These are phyloP conservation scores for Boeremia exigua DNA, from an alignment of 2,329 filamentous ascomycete species.

Conservation along the genomic window DNA sequence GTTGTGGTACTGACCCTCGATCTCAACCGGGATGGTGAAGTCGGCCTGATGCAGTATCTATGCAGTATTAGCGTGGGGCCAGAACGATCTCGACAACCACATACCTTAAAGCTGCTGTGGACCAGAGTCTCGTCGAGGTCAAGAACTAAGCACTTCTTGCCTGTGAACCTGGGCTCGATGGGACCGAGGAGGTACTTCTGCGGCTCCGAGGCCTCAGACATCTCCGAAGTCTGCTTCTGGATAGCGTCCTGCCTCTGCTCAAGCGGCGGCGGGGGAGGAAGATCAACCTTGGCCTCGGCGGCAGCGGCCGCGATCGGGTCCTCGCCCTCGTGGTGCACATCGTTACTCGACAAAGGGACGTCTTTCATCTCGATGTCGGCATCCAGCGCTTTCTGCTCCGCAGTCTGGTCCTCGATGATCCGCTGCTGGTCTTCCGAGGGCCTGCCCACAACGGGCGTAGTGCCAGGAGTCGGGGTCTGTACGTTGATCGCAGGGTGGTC, in stretches of 20 bases:
- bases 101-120: constrained; percentile 97
- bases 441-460: constrained; percentile 42
- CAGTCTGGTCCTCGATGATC: constrained; percentile 58
- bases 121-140: constrained; percentile 97
- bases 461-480: constrained; percentile 54
- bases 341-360: constrained; percentile 58
- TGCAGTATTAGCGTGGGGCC: constrained; percentile 18
- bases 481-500: constrained; percentile 50
- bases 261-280: constrained; percentile 64
- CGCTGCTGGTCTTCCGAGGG: constrained; percentile 47
- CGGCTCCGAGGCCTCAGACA: constrained; percentile 53
- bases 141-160: constrained; percentile 91
- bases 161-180: constrained; percentile 77
- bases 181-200: constrained; percentile 81
- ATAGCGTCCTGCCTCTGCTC: constrained; percentile 52
- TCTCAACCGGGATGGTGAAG: constrained; percentile 98
- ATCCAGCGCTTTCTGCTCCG: constrained; percentile 57
- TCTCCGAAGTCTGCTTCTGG: constrained; percentile 49
- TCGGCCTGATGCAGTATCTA: constrained; percentile 97
- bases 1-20: constrained; percentile 98
- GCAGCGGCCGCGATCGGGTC: constrained; percentile 32
- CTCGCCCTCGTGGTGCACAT: constrained; percentile 53
- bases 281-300: constrained; percentile 51
- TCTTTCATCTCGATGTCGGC: constrained; percentile 71
- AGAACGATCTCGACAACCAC: constrained; percentile 16